A percentile compares a stretch with the other conserved stretches of the same genome.
Evolutionary conservation across 805 yeast genomes (phyloP).

Genomic region (Starmerella apis): DNA sequence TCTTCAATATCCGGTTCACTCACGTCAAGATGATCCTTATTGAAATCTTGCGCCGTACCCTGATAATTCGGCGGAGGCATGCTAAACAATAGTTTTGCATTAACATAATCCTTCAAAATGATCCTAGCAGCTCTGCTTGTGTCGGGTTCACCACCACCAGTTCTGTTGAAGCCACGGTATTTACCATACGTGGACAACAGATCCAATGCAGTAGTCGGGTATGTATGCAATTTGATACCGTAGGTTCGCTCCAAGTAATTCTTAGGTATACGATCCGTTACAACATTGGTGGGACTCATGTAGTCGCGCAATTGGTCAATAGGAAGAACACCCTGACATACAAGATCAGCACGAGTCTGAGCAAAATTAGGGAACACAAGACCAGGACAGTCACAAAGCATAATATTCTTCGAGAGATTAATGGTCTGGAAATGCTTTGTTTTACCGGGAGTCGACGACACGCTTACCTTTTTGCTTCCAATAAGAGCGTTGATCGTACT

Average conservation of each 20-base stretch:
- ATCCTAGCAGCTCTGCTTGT: constrained; percentile 89
- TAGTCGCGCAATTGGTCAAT: constrained; percentile 92
- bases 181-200: constrained; percentile 83
- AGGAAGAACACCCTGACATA: constrained; percentile 96
- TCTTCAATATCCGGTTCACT: constrained; percentile 45
- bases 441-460: constrained; percentile 96
- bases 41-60: constrained; percentile 54
- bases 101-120: constrained; percentile 86
- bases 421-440: constrained; percentile 98
- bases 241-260: constrained; percentile 80
- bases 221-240: constrained; percentile 78
- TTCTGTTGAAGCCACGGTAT: constrained; percentile 87
- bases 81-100: constrained; percentile 73
- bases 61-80: constrained; percentile 75
- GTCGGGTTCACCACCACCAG: constrained; percentile 95
- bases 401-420: constrained; percentile 65
- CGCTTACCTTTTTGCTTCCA: constrained; percentile 96
- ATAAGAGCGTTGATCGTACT: constrained; percentile 96
- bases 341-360: constrained; percentile 89
- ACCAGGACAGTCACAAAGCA: constrained; percentile 98
- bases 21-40: constrained; percentile 67
- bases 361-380: constrained; percentile 97
- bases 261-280: constrained; percentile 81
- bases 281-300: constrained; percentile 77
- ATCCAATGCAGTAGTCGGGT: constrained; percentile 71